A percentile compares a stretch with the other conserved stretches of the same genome.
These are phyloP conservation scores for Sistotremastrum niveocremeum DNA, from an alignment of 768 basidiomycete species.

Conservation along the genomic window DNA sequence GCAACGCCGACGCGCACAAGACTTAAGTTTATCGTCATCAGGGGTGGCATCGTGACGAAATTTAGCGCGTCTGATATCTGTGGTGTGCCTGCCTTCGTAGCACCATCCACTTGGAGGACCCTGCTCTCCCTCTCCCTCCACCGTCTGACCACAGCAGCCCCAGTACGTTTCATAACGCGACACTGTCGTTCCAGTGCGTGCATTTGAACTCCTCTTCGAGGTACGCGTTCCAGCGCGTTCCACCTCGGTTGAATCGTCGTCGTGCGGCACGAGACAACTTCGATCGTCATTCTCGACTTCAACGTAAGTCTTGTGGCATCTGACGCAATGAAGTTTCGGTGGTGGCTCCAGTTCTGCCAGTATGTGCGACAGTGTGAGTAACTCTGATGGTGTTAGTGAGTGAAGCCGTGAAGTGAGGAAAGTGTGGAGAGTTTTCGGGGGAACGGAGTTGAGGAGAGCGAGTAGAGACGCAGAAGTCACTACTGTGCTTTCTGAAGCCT, in stretches of 20 bases:
- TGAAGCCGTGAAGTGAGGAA: constrained; percentile 44
- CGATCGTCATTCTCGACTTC: constrained; percentile 64
- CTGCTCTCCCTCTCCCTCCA: constrained; percentile 66
- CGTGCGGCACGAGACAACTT: constrained; percentile 58
- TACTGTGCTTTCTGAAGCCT: no score
- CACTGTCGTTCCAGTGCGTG: constrained; percentile 27
- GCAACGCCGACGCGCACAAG: constrained; percentile 47
- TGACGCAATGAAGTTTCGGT: constrained; percentile 55
- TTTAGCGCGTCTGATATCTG: constrained; percentile 59
- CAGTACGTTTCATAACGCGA: constrained; percentile 41
- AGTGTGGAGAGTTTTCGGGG: constrained; percentile 50
- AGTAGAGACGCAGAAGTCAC: constrained; percentile 21
- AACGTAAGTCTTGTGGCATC: constrained; percentile 59
- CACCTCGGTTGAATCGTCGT: constrained; percentile 70
- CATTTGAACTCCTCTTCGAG: constrained; percentile 13
- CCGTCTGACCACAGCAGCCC: constrained; percentile 60
- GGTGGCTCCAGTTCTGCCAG: constrained; percentile 53
- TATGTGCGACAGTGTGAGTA: constrained; percentile 40
- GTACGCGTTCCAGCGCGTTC: constrained; percentile 35
- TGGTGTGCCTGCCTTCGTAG: constrained; percentile 72
- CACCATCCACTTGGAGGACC: constrained; percentile 83
- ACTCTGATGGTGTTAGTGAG: constrained; percentile 8
- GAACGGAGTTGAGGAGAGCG: constrained; percentile 42
- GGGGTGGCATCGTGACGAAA: constrained; percentile 66
- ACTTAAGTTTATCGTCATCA: constrained; percentile 49